Evolutionary conservation across 352 stramenopile genomes (phyloP), one percentile per base, ranked within the genome.

Genomic region (Blastocystis sp.): DNA sequence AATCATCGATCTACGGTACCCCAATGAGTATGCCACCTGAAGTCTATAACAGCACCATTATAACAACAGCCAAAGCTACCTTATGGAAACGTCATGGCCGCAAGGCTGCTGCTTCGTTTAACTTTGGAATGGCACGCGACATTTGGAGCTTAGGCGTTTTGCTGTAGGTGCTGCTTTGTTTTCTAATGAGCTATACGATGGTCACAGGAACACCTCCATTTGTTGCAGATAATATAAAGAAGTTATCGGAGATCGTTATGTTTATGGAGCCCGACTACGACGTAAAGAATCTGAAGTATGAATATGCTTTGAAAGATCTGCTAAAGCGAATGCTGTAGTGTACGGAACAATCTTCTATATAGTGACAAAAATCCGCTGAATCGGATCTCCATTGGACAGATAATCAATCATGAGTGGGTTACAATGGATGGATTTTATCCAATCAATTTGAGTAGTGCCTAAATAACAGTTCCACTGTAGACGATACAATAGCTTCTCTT

Each of bases 371-470:
- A 96, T 76, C 94, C 94, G 34, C 91, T 92, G 0, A 89, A 94
- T n/a, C 92, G 94, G 20, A 94, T 95, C 66, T 92, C 92, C 18
- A 77, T 97, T 5, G 92, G 92, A 20, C 93, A 95, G 20, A 94
- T 94, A 59, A 96, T 96, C 88, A 93, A 91, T 20, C 94, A 97
- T 89, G 94, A 97, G 73, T 97, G 94, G 94, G 93, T 94, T 76
- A 97, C 94, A 8, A 94, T 96, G n/a, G 94, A 97, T 91, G 94
- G 94, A 18, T 95, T 93, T 26, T 94, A 96, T 55, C 84, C 89
- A 37, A 63, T 91, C 47, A 84, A 45, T 23, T 6, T 63, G n/a
- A 45, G 73, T 84, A 54, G 9, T n/a, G 41, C 8, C 68, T n/a
- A 20, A 69, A 29, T 29, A 3, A 8, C 29, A 20, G n/a, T 47